These are phyloP conservation scores for Crithidia sp. DNA, from an alignment of 208 protist species.

Conservation along the genomic window DNA sequence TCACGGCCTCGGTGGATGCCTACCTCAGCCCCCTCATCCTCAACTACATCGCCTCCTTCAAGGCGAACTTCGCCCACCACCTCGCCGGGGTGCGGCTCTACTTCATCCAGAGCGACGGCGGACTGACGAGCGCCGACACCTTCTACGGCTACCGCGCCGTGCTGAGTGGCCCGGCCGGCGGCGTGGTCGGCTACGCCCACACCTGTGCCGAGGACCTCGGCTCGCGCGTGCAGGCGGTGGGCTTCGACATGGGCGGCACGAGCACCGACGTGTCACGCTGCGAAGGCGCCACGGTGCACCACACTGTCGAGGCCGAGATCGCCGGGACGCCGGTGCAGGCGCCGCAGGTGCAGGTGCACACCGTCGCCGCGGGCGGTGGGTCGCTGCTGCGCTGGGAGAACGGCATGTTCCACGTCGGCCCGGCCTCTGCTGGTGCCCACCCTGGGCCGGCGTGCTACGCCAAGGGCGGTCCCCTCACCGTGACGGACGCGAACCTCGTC, in stretches of 20 bases:
- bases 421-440: conserved; percentile 89
- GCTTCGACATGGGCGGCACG: conserved; percentile 97
- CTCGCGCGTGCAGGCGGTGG: conserved; percentile 62
- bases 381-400: conserved; percentile 90
- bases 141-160: conserved; percentile 94
- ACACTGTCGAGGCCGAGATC: conserved; percentile 90
- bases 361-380: conserved; percentile 97
- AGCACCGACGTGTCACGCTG: conserved; percentile 94
- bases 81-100: conserved; percentile 61
- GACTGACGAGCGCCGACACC: conserved; percentile 84
- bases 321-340: conserved; percentile 91
- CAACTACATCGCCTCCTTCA: conserved; percentile 83
- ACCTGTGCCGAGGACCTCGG: conserved; percentile 71
- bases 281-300: conserved; percentile 73
- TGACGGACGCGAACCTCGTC: conserved; percentile 96
- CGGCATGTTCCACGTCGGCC: conserved; percentile 93
- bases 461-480: conserved; percentile 90
- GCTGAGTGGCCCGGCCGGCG: conserved; percentile 94
- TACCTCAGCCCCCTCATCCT: conserved; percentile 95
- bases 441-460: conserved; percentile 95
- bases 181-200: conserved; percentile 92
- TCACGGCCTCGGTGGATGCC: conserved; percentile 95
- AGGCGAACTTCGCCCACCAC: conserved; percentile 50
- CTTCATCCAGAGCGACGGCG: conserved; percentile 95
- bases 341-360: conserved; percentile 95